Conservation (phyloP, 345 rosid species). For the Arabis alpina region DNA sequence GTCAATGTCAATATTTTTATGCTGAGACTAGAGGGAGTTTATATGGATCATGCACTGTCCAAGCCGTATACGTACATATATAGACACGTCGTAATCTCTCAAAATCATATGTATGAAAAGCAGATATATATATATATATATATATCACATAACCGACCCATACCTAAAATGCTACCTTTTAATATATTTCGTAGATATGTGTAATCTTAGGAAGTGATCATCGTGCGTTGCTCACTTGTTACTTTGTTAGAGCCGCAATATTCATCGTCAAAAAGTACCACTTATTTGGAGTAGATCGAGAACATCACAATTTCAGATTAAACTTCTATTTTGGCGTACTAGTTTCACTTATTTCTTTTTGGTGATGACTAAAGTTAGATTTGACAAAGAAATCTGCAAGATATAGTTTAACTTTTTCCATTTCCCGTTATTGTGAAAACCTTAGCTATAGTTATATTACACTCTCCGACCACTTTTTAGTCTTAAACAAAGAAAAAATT, state of each 20-base stretch:
- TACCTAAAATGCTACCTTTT: slow-evolving; percentile 28
- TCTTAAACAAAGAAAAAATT: neutral
- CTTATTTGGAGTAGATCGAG: neutral
- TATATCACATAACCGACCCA: slow-evolving; percentile 40
- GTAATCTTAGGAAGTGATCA: slow-evolving; percentile 9
- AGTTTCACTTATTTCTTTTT: neutral
- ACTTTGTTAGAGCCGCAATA: neutral
- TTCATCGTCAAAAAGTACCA: neutral
- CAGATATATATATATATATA: neutral
- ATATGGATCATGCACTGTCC: slow-evolving; percentile 6
- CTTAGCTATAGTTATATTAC: neutral
- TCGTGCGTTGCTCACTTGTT: neutral
- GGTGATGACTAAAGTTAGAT: neutral
- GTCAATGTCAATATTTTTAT: slow-evolving; percentile 17
- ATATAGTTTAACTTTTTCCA: neutral
- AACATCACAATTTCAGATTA: neutral
- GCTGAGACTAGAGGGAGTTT: neutral
- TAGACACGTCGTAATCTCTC: slow-evolving; percentile 13
- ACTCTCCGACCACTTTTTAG: slow-evolving; percentile 30
- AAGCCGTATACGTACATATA: slow-evolving; percentile 28
- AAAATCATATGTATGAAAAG: slow-evolving; percentile 9
- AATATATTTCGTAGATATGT: neutral
- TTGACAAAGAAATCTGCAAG: neutral
- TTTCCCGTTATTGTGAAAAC: neutral
- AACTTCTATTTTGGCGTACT: too few relatives aligned